Percentiles rank a stretch among this genome's conserved stretches.
Conservation (phyloP, 2,329 filamentous ascomycete species). For the Penicillium crustosum region DNA sequence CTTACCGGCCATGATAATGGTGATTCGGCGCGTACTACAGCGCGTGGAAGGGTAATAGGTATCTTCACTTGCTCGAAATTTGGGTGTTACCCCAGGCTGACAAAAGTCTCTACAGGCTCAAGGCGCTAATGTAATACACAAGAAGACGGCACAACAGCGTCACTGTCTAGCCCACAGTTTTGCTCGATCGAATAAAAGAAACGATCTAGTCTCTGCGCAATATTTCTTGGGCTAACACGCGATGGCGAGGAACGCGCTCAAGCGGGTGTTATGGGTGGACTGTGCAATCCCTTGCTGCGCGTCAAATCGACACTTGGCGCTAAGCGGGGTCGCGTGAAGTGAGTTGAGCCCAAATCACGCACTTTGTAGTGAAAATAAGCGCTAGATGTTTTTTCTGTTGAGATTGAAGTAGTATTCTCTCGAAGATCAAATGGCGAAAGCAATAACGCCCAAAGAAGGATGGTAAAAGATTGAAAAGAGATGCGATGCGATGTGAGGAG, state of each 20-base stretch:
- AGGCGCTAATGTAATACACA: conserved; percentile 44
- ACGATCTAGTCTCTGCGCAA: conserved; percentile 24
- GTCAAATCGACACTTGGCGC: conserved; percentile 26
- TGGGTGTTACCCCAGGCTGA: conserved; percentile 30
- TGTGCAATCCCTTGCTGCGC: conserved; percentile 30
- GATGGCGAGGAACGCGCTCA: conserved; percentile 18
- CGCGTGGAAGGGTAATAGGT: conserved; percentile 27
- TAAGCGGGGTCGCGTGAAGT: conserved; percentile 33
- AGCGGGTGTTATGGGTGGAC: conserved; percentile 17
- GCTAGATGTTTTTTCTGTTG: background rate
- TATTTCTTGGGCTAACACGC: conserved; percentile 11
- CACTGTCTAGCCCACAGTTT: conserved; percentile 34
- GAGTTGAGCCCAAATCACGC: conserved; percentile 1
- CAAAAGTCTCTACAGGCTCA: conserved; percentile 42
- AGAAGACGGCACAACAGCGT: conserved; percentile 34
- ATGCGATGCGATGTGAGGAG: conserved; percentile 2
- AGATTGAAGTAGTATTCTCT: background rate
- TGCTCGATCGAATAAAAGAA: conserved; percentile 33
- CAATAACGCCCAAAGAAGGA: background rate
- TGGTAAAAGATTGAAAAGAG: conserved; percentile 1
- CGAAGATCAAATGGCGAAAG: background rate
- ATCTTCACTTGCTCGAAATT: conserved; percentile 21
- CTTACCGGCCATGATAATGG: conserved; percentile 62
- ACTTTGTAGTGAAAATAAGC: background rate
- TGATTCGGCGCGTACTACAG: conserved; percentile 39